Conservation (phyloP, 2,329 filamentous ascomycete genomes). For the Cladosporium sp. region DNA sequence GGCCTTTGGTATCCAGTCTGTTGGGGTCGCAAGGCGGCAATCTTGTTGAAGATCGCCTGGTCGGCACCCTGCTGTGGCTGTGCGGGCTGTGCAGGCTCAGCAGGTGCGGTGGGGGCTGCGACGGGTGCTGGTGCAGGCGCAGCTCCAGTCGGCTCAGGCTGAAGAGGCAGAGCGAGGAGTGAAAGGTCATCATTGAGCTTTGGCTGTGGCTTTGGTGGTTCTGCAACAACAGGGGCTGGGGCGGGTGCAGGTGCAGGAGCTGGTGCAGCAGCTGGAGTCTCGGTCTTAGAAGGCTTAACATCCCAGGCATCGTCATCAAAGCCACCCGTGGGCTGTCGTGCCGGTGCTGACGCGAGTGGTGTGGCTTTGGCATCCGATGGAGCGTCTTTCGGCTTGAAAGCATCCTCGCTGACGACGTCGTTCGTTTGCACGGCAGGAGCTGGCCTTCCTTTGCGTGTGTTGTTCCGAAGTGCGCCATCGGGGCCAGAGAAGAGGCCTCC, state of each 20-base stretch:
- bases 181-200: conserved; percentile 66
- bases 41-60: conserved; percentile 49
- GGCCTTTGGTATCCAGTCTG: conserved; percentile 58
- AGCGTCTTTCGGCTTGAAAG: conserved; percentile 61
- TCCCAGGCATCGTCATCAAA: conserved; percentile 99
- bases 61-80: conserved; percentile 38
- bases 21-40: conserved; percentile 39
- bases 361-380: conserved; percentile 46
- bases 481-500: conserved; percentile 86
- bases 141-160: conserved; percentile 50
- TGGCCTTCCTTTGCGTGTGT: conserved; percentile 87
- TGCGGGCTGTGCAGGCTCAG: conserved; percentile 40
- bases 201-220: conserved; percentile 38
- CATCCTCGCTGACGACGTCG: conserved; percentile 82
- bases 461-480: conserved; percentile 86
- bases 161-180: conserved; percentile 62
- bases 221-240: conserved; percentile 35
- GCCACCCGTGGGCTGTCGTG: conserved; percentile 50
- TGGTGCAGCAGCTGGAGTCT: conserved; percentile 33
- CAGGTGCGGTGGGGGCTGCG: conserved; percentile 28
- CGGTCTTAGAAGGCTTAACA: conserved; percentile 73
- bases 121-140: conserved; percentile 33
- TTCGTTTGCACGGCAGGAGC: conserved; percentile 80
- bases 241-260: conserved; percentile 24
- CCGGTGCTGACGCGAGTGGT: conserved; percentile 45